Evolutionary conservation across 768 basidiomycete genomes (phyloP).

Genomic region (Pisolithus albus): DNA sequence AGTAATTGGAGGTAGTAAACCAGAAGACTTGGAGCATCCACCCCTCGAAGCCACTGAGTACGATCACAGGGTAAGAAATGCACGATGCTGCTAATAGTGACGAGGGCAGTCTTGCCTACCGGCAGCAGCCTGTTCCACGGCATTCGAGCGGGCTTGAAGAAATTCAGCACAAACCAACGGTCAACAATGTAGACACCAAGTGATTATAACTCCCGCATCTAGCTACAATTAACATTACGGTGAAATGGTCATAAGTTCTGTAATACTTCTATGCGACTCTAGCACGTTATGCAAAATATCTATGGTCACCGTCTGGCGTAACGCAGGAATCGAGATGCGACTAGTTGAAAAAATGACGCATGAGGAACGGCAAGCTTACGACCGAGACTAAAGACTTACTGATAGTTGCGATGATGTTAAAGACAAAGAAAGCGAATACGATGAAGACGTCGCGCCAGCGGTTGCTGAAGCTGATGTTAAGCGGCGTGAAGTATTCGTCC

Average conservation of each 20-base stretch:
- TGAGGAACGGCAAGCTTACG: background rate
- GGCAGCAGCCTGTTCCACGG: too few relatives aligned
- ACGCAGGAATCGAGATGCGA: conserved; percentile 66
- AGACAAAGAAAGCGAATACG: conserved; percentile 57
- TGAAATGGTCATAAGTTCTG: too few relatives aligned
- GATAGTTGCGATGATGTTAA: conserved; percentile 63
- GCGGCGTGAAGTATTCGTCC: conserved; percentile 61
- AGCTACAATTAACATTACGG: too few relatives aligned
- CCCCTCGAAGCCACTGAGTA: conserved; percentile 29
- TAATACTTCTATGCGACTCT: too few relatives aligned
- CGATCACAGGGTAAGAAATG: conserved; percentile 37
- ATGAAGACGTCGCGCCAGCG: conserved; percentile 70
- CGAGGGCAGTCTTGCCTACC: too few relatives aligned
- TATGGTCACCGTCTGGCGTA: conserved; percentile 51
- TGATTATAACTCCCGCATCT: too few relatives aligned
- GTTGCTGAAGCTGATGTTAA: conserved; percentile 57
- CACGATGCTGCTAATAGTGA: conserved; percentile 3
- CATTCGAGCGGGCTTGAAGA: too few relatives aligned
- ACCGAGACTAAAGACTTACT: conserved; percentile 22
- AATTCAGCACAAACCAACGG: too few relatives aligned
- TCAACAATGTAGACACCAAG: too few relatives aligned
- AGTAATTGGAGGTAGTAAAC: too few relatives aligned
- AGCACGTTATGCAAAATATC: background rate
- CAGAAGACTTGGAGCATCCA: conserved; percentile 12
- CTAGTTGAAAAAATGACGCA: conserved; percentile 17